A percentile compares a stretch with the other conserved stretches of the same genome.
Evolutionary conservation across 2,329 filamentous ascomycete genomes (phyloP).

Genomic region (Zelopaecilomyces penicillatus): DNA sequence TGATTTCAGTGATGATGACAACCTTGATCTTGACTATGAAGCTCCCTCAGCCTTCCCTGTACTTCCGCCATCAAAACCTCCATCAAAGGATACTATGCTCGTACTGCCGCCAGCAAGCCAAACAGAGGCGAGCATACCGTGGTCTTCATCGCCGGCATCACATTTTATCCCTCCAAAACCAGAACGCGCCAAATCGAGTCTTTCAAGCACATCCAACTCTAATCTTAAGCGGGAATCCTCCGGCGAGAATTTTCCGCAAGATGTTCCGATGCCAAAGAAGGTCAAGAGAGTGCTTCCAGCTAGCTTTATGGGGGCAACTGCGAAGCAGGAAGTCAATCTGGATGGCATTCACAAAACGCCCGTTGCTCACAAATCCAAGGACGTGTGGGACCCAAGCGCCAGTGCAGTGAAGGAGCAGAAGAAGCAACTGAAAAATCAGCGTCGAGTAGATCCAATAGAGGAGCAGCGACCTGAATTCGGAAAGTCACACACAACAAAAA

Average conservation of each 20-base stretch:
- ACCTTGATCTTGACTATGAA: slow-evolving; percentile 63
- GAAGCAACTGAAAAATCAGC: slow-evolving; percentile 59
- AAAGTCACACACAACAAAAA: slow-evolving; percentile 28
- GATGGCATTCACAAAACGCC: slow-evolving; percentile 20
- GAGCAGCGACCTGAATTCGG: slow-evolving; percentile 25
- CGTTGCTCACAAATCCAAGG: slow-evolving; percentile 23
- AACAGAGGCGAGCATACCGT: slow-evolving; percentile 42
- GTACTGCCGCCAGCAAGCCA: slow-evolving; percentile 22
- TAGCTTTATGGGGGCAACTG: slow-evolving; percentile 15
- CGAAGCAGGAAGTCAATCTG: neutral
- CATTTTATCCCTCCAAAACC: slow-evolving; percentile 33
- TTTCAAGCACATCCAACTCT: slow-evolving; percentile 14
- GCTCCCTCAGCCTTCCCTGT: slow-evolving; percentile 45
- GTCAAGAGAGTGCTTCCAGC: slow-evolving; percentile 54
- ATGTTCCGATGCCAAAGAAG: slow-evolving; percentile 20
- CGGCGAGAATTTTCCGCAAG: slow-evolving; percentile 19
- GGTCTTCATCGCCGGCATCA: slow-evolving; percentile 60
- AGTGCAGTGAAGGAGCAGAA: slow-evolving; percentile 71
- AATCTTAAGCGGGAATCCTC: slow-evolving; percentile 36
- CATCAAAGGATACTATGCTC: slow-evolving; percentile 16
- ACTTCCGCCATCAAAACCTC: slow-evolving; percentile 17
- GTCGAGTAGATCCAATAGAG: slow-evolving; percentile 24
- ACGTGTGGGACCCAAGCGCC: slow-evolving; percentile 63
- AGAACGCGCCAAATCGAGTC: slow-evolving; percentile 9
- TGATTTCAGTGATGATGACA: slow-evolving; percentile 79